These are phyloP conservation scores for Coemansia sp. DNA, from an alignment of 192 early-diverging fungal species.

Conservation along the genomic window DNA sequence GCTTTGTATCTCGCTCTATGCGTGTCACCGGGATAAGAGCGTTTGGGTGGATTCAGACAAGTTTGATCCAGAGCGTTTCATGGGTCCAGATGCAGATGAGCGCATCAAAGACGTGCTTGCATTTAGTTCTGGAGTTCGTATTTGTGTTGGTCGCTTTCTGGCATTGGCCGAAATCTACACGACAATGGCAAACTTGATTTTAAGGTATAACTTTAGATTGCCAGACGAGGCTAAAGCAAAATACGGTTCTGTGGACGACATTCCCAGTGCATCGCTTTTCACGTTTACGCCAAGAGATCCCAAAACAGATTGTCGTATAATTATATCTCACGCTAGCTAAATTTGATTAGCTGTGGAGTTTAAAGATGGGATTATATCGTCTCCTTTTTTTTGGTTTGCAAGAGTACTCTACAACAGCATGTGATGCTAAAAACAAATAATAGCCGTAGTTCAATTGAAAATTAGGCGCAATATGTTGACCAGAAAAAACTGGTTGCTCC, in stretches of 20 bases:
- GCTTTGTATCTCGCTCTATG: constrained; percentile 24
- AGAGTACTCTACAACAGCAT: too few relatives aligned
- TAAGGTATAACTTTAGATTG: constrained; percentile 25
- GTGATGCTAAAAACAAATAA: too few relatives aligned
- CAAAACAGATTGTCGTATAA: background rate
- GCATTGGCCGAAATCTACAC: constrained; percentile 47
- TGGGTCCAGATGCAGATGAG: constrained; percentile 18
- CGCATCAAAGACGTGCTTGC: constrained; percentile 21
- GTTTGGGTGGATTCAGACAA: constrained; percentile 20
- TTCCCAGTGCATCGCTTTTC: background rate
- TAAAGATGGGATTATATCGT: too few relatives aligned
- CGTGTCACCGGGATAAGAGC: constrained; percentile 29
- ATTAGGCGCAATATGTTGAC: too few relatives aligned
- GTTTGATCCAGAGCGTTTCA: constrained; percentile 37
- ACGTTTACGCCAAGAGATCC: background rate
- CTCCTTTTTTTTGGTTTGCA: too few relatives aligned
- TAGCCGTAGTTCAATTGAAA: too few relatives aligned
- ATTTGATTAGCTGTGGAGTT: too few relatives aligned
- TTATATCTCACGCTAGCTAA: background rate
- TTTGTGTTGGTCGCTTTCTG: constrained; percentile 42
- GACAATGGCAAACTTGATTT: constrained; percentile 42
- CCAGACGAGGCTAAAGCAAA: background rate
- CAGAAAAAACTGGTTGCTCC: too few relatives aligned
- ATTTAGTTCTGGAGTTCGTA: constrained; percentile 40
- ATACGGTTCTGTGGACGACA: background rate